Evolutionary conservation across 306 rosid genomes (phyloP), one percentile per base, ranked within the genome.

Genomic region (Vachellia pachyceras): DNA sequence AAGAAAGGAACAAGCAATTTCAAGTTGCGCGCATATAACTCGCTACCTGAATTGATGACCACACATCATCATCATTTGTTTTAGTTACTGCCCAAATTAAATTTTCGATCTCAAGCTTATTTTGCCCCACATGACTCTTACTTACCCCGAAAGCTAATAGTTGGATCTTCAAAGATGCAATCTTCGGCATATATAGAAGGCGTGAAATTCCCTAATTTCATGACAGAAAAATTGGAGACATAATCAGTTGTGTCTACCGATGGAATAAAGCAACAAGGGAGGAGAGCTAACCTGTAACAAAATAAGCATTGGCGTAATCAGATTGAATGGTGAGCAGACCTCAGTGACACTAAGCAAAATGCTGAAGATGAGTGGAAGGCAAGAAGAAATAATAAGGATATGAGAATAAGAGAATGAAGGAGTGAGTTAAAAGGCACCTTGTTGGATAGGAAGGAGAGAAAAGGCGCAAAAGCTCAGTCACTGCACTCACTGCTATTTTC

Each of bases 1-100:
- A 95, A 89, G 90, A 92, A 95, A 78, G 97, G 98, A 84, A 92
- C 97, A 41, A 92, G 97, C 94, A 95, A 88, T 89, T 95, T 95
- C 92, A 95, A 83, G 95, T 95, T 95, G 86, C 89, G 90, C 9
- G 88, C 90, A 81, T 95, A 91, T 84, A 92, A 85, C 70, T 91
- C 97, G 89, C 75, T 95, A 69, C 98, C 98, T 92, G 88, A 71
- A 55, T 20, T 49, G 25, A 82, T 52, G 71, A 50, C 60, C n/a
- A 80, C 33, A 81, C 80, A 79, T 79, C 68, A 84, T 77, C n/a
- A n/a, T n/a, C n/a, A n/a, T n/a, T 84, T 8, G 72, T 65, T 64
- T 84, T 74, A 82, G 85, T 22, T 25, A 46, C 72, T 57, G 22
- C 50, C 17, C 67, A 54, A 75, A 71, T 73, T 77, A n/a, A n/a